Base-by-base conservation (phyloP, 2,329 filamentous ascomycete species). In the Pseudocercospora crystallina region DNA sequence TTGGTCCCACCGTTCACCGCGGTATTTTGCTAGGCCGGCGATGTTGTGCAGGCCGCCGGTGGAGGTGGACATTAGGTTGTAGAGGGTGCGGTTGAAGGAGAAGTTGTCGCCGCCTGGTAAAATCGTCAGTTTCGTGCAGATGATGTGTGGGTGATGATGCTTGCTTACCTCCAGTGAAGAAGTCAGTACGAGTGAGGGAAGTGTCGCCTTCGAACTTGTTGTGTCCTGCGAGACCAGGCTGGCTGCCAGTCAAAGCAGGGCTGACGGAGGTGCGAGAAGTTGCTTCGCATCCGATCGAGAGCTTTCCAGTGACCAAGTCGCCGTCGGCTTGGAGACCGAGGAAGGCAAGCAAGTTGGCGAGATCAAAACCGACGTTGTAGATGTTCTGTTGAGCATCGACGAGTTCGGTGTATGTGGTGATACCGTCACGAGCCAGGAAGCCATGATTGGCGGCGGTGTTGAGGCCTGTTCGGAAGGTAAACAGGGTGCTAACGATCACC, bases 281-380 rank as follows among this genome's bases (percentile, higher is more conserved):
- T 15, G 73, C 72, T 54, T 76, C 72, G 38, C 73, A 75, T n/a
- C 72, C 71, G 40, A 75, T 73, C 36, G 69, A 73, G 5, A 75
- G 64, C 60, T 73, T 74, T 44, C 66, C 59, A 12, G 72, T 75
- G 20, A 71, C 60, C 3, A 70, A 43, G 47, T 76, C 73, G 14
- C 73, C 73, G 43, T 73, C 72, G 31, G 67, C 67, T 4, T 70
- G 56, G 5, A 76, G 64, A 45, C 71, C 71, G 7, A 73, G 65
- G 7, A 67, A 59, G 2, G 73, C 72, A 9, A 75, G 66, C 10
- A 73, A 57, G 26, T 64, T 62, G 8, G 73, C 68, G 17, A 75
- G 63, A 51, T 74, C 72, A 43, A 71, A 74, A 41, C 65, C 71
- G 15, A 75, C 68, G 33, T 75, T 75, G 64, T 74, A 76, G 20